Percentiles rank a stretch among this genome's conserved stretches.
These are phyloP conservation scores for Leccinum imitatum DNA, from an alignment of 768 basidiomycete species.

Conservation along the genomic window DNA sequence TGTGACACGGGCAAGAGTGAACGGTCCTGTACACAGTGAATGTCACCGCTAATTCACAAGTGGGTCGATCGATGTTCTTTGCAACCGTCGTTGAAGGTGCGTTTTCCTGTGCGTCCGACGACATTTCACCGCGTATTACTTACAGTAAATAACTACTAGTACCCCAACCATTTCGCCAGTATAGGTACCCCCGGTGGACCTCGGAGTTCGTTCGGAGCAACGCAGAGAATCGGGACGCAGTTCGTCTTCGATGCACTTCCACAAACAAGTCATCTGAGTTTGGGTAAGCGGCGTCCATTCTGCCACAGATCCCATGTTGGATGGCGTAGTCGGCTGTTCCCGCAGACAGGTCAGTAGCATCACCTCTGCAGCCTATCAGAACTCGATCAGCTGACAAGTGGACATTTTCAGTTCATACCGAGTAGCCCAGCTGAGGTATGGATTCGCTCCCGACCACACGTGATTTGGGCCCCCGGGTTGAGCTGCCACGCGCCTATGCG, in stretches of 20 bases:
- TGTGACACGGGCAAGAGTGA: not conserved
- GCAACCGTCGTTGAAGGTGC: conserved; percentile 37
- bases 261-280: conserved; percentile 19
- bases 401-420: conserved; percentile 44
- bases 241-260: conserved; percentile 51
- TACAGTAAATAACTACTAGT: conserved; percentile 17
- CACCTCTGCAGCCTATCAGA: conserved; percentile 19
- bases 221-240: conserved; percentile 56
- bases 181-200: not conserved
- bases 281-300: conserved; percentile 19
- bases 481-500: not conserved
- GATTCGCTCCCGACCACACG: conserved; percentile 2
- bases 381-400: conserved; percentile 23
- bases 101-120: conserved; percentile 1
- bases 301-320: conserved; percentile 2
- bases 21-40: conserved; percentile 35
- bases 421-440: conserved; percentile 36
- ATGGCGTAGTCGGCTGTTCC: conserved; percentile 7
- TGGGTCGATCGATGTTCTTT: conserved; percentile 42
- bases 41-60: conserved; percentile 32
- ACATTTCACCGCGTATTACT: not conserved
- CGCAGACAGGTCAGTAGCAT: conserved; percentile 49
- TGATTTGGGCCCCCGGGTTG: conserved; percentile 1
- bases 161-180: conserved; percentile 59
- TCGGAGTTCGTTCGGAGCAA: conserved; percentile 35